These are phyloP conservation scores for Lipomyces spencermartinsiae DNA, from an alignment of 805 yeast genomes.

Conservation along the genomic window DNA sequence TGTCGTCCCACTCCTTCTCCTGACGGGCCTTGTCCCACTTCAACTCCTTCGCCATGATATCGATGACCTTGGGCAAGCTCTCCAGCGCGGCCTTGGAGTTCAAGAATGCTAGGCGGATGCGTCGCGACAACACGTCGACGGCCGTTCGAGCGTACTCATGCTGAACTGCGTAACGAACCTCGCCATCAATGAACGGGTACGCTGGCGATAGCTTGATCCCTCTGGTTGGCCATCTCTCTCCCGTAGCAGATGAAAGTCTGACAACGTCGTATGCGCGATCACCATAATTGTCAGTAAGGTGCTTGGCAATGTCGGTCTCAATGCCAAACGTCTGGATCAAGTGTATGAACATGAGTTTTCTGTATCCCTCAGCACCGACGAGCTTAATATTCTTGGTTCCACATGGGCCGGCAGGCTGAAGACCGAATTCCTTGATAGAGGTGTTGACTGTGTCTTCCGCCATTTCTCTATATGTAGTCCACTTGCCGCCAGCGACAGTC, in stretches of 20 bases:
- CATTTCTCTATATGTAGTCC: slow-evolving; percentile 99
- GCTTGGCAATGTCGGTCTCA: slow-evolving; percentile 76
- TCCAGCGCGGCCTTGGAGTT: slow-evolving; percentile 82
- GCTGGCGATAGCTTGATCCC: slow-evolving; percentile 55
- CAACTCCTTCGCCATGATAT: slow-evolving; percentile 80
- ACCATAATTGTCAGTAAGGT: slow-evolving; percentile 87
- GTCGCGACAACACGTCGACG: slow-evolving; percentile 87
- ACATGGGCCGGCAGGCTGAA: slow-evolving; percentile 48
- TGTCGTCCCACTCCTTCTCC: slow-evolving; percentile 53
- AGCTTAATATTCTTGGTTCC: slow-evolving; percentile 60
- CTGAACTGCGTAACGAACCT: slow-evolving; percentile 77
- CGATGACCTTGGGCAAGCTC: slow-evolving; percentile 84
- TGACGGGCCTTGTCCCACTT: slow-evolving; percentile 72
- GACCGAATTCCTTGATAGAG: slow-evolving; percentile 58
- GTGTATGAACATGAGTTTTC: slow-evolving; percentile 73
- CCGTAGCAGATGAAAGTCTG: slow-evolving; percentile 54
- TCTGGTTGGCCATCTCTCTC: slow-evolving; percentile 43
- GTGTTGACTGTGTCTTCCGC: slow-evolving; percentile 90
- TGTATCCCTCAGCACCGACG: slow-evolving; percentile 83
- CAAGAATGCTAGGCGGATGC: slow-evolving; percentile 90
- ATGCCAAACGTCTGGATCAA: slow-evolving; percentile 78
- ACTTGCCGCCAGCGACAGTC: slow-evolving; percentile 95
- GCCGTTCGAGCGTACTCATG: slow-evolving; percentile 90
- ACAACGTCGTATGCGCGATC: slow-evolving; percentile 76
- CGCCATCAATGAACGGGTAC: slow-evolving; percentile 88